Conservation (phyloP, 345 rosid genomes). For the Bretschneidera sinensis region DNA sequence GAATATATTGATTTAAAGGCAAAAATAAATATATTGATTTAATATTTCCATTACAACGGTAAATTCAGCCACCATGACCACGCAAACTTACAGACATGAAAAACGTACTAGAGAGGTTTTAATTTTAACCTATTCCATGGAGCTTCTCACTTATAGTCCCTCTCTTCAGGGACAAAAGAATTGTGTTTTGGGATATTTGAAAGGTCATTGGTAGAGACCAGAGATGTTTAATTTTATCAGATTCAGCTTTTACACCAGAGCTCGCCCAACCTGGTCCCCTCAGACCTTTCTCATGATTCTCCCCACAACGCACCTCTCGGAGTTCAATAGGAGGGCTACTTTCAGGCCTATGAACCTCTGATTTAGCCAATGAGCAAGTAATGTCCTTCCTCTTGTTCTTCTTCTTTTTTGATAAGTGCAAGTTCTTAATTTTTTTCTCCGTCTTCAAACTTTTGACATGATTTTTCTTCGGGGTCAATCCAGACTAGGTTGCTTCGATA, state of each 20-base stretch:
- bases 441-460: too few species aligned
- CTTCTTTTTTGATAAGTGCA: not conserved
- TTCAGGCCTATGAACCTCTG: not conserved
- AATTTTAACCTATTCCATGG: conserved; percentile 14
- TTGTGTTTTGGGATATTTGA: conserved; percentile 6
- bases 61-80: too few species aligned
- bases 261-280: conserved; percentile 7
- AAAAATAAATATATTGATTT: too few species aligned
- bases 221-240: not conserved
- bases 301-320: not conserved
- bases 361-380: not conserved
- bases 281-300: conserved; percentile 7
- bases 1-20: too few species aligned
- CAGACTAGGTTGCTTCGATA: too few species aligned
- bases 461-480: too few species aligned
- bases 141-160: not conserved
- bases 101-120: too few species aligned
- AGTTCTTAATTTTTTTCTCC: not conserved
- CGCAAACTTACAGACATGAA: too few species aligned
- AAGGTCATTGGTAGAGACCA: not conserved
- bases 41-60: too few species aligned
- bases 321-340: conserved; percentile 1
- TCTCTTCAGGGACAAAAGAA: too few species aligned
- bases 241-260: conserved; percentile 17
- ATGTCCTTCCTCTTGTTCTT: not conserved